These are phyloP conservation scores for Vigna hirtella DNA, from an alignment of 306 rosid genomes.

Conservation along the genomic window DNA sequence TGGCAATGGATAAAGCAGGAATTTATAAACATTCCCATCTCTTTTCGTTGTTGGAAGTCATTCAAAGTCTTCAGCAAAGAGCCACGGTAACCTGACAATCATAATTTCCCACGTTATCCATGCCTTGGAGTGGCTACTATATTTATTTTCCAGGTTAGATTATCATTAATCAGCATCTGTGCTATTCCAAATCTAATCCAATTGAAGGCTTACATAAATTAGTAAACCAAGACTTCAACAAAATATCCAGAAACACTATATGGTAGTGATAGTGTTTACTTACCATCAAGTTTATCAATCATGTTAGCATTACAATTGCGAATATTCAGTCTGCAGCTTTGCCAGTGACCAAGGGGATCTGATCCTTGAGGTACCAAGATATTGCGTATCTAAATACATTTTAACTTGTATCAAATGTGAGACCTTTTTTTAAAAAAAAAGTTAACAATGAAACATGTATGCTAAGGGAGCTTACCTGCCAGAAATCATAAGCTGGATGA, in stretches of 20 bases:
- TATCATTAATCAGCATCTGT: conserved; percentile 10
- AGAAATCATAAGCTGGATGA: conserved; percentile 90
- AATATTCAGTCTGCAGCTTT: conserved; percentile 73
- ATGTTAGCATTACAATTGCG: conserved; percentile 60
- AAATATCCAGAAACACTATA: conserved; percentile 27
- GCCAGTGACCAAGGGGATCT: conserved; percentile 74
- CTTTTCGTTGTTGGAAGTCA: conserved; percentile 67
- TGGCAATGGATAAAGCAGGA: conserved; percentile 94
- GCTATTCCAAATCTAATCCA: conserved; percentile 31
- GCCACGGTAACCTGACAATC: conserved; percentile 72
- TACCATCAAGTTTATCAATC: conserved; percentile 76
- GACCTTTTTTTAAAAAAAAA: neutral
- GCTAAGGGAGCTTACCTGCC: conserved; percentile 76
- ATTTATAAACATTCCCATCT: conserved; percentile 78
- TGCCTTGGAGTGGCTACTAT: conserved; percentile 11
- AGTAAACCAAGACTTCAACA: conserved; percentile 12
- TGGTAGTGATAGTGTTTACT: conserved; percentile 31
- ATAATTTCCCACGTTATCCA: conserved; percentile 38
- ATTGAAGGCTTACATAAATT: conserved; percentile 12
- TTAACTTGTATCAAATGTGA: conserved; percentile 43
- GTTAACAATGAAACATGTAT: conserved; percentile 41
- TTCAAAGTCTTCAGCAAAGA: conserved; percentile 71
- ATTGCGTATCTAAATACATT: conserved; percentile 75
- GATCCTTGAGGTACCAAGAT: conserved; percentile 78
- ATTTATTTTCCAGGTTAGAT: conserved; percentile 25